phyloP scores from a whole-genome alignment of 2,329 filamentous ascomycete genomes.

The Kalaharituber pfeilii region DNA sequence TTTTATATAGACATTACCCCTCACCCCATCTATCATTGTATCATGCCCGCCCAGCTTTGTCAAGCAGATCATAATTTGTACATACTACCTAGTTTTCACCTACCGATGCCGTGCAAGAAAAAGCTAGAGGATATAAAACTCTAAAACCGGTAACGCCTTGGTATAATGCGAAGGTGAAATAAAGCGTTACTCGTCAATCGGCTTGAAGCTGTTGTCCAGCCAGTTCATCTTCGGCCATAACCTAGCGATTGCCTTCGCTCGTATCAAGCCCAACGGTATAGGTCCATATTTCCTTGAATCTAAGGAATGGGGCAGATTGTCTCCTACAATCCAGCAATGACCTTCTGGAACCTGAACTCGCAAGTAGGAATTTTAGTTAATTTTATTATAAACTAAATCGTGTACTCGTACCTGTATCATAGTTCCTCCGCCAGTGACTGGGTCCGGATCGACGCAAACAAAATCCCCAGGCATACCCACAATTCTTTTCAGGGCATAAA shows the following conservation, averaged over 20 bases:
- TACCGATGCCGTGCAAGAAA: constrained; percentile 8
- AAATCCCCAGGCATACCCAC: constrained; percentile 50
- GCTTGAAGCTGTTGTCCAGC: constrained; percentile 10
- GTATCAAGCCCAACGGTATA: constrained; percentile 65
- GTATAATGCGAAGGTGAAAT: no score
- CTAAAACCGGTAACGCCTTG: no score
- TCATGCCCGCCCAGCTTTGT: not conserved
- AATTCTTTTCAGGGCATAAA: constrained; percentile 60
- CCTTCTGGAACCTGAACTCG: constrained; percentile 58
- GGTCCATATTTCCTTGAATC: constrained; percentile 81
- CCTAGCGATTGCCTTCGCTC: constrained; percentile 59
- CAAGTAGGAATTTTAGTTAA: not conserved
- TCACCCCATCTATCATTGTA: no score
- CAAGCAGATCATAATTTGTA: constrained; percentile 12
- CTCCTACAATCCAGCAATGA: constrained; percentile 80
- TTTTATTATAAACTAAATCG: not conserved
- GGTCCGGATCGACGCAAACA: constrained; percentile 30
- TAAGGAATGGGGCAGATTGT: constrained; percentile 67
- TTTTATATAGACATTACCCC: no score
- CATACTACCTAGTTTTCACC: constrained; percentile 4
- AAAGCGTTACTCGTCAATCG: constrained; percentile 1
- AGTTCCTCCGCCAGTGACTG: constrained; percentile 25
- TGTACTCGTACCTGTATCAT: constrained; percentile 47
- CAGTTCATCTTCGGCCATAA: constrained; percentile 36
- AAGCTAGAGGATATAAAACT: not conserved